These are phyloP conservation scores for Wakefieldia striispora DNA, from an alignment of 768 basidiomycete genomes.

Conservation along the genomic window DNA sequence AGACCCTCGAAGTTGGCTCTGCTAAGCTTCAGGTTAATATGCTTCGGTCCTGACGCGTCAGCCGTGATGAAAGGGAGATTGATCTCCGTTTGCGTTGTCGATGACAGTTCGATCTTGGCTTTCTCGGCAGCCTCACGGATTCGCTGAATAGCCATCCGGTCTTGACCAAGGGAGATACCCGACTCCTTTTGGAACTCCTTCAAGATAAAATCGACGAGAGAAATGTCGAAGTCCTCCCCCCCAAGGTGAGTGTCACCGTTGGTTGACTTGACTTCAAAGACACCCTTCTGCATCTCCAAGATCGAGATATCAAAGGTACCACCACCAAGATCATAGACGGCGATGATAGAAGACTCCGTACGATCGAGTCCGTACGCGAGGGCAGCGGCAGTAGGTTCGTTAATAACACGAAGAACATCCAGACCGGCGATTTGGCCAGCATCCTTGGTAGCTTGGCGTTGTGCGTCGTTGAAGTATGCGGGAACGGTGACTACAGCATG, in stretches of 20 bases:
- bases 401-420: constrained; percentile 94
- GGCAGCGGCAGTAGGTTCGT: constrained; percentile 95
- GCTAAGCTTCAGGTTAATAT: constrained; percentile 89
- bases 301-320: constrained; percentile 99
- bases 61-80: constrained; percentile 98
- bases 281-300: constrained; percentile 95
- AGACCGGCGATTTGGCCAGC: constrained; percentile 94
- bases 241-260: constrained; percentile 94
- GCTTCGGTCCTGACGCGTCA: constrained; percentile 91
- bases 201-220: constrained; percentile 82
- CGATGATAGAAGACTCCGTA: constrained; percentile 92
- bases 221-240: constrained; percentile 94
- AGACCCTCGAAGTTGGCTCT: constrained; percentile 90
- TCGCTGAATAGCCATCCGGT: constrained; percentile 97
- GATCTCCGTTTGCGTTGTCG: constrained; percentile 92
- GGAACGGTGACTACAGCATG: constrained; percentile 94
- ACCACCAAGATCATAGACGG: constrained; percentile 97
- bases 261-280: constrained; percentile 86
- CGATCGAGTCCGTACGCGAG: constrained; percentile 97
- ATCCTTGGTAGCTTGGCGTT: constrained; percentile 98
- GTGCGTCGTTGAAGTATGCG: constrained; percentile 99
- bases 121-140: constrained; percentile 99
- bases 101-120: constrained; percentile 98
- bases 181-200: constrained; percentile 93
- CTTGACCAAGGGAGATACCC: constrained; percentile 75